A percentile compares a stretch with the other conserved stretches of the same genome.
These are phyloP conservation scores for Debaryomyces maramus DNA, from an alignment of 805 yeast genomes.

Conservation along the genomic window DNA sequence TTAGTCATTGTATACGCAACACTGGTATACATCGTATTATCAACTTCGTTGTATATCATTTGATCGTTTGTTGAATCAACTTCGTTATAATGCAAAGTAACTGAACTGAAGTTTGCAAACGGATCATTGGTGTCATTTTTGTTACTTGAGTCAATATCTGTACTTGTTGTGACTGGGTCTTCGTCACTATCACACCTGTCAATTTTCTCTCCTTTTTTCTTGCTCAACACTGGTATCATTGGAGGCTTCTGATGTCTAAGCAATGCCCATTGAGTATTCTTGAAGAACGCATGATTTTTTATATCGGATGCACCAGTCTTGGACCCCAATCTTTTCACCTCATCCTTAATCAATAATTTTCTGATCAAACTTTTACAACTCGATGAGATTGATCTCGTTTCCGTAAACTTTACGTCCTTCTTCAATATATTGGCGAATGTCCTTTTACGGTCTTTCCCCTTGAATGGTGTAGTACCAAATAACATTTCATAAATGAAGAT, in stretches of 20 bases:
- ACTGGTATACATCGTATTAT: slow-evolving; percentile 45
- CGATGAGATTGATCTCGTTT: slow-evolving; percentile 63
- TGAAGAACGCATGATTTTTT: slow-evolving; percentile 88
- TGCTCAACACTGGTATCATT: slow-evolving; percentile 77
- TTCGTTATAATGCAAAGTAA: slow-evolving; percentile 78
- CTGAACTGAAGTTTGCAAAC: slow-evolving; percentile 80
- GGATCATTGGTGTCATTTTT: slow-evolving; percentile 57
- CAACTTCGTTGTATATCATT: slow-evolving; percentile 44
- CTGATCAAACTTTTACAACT: slow-evolving; percentile 77
- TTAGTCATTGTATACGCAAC: slow-evolving; percentile 56
- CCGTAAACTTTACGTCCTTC: slow-evolving; percentile 79
- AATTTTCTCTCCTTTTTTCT: slow-evolving; percentile 21
- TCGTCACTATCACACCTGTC: slow-evolving; percentile 15
- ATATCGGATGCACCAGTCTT: slow-evolving; percentile 94
- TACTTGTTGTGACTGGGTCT: slow-evolving; percentile 2
- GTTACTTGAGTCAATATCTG: slow-evolving; percentile 13
- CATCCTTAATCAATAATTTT: slow-evolving; percentile 85
- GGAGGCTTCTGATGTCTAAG: slow-evolving; percentile 93
- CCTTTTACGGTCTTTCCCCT: slow-evolving; percentile 83
- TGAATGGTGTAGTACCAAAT: slow-evolving; percentile 94
- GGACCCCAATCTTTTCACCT: slow-evolving; percentile 83
- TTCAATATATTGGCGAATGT: slow-evolving; percentile 88
- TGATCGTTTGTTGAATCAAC: slow-evolving; percentile 38
- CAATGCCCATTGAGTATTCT: slow-evolving; percentile 92
- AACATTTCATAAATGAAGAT: slow-evolving; percentile 92